These are phyloP conservation scores for Singerocomus inundabilis DNA, from an alignment of 1,284 basidiomycete species.

Conservation along the genomic window DNA sequence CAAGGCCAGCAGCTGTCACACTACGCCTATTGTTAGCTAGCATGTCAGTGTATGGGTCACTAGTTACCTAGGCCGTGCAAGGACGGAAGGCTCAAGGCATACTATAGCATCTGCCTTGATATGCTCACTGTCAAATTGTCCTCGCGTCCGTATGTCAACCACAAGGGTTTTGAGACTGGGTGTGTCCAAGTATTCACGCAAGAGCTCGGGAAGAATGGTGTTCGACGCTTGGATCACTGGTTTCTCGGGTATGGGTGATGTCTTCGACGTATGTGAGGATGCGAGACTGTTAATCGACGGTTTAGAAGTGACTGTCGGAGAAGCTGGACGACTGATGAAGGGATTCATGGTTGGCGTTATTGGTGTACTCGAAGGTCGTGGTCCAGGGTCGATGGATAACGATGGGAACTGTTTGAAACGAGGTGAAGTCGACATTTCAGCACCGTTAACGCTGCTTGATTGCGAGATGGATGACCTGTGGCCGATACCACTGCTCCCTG, in stretches of 20 bases:
- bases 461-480: constrained; percentile 16
- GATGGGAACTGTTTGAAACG: constrained; percentile 43
- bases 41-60: not conserved
- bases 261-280: constrained; percentile 19
- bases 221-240: constrained; percentile 49
- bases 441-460: constrained; percentile 12
- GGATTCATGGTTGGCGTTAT: constrained; percentile 56
- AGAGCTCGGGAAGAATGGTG: constrained; percentile 57
- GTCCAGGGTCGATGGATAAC: constrained; percentile 53
- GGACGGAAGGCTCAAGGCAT: constrained; percentile 83
- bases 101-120: constrained; percentile 72
- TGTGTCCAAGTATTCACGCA: constrained; percentile 59
- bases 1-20: constrained; percentile 65
- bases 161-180: constrained; percentile 67
- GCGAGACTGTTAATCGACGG: constrained; percentile 24
- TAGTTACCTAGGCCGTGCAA: constrained; percentile 63
- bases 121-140: constrained; percentile 73
- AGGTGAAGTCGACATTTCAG: constrained; percentile 14
- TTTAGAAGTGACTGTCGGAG: constrained; percentile 35
- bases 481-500: constrained; percentile 34
- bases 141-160: constrained; percentile 79
- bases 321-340: constrained; percentile 61
- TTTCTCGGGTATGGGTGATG: constrained; percentile 37
- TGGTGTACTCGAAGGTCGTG: constrained; percentile 70
- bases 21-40: constrained; percentile 40